Evolutionary conservation across 345 rosid species (phyloP).

Genomic region (Salix suchowensis): DNA sequence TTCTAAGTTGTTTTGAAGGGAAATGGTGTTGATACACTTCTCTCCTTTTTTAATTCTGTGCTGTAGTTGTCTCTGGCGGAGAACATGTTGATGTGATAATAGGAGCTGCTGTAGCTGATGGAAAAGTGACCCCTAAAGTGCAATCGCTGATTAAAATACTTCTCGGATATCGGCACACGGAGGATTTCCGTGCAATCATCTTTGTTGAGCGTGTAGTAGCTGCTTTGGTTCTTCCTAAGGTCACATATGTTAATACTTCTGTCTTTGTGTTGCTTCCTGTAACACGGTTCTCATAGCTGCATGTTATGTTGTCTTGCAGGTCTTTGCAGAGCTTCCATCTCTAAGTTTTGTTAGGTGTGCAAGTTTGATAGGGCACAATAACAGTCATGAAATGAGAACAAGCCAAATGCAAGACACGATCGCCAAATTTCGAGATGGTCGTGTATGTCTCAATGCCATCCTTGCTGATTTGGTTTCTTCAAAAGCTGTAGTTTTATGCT

Average conservation of each 20-base stretch:
- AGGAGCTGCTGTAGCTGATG: conserved; percentile 99
- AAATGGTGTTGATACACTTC: not conserved
- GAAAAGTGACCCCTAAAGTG: conserved; percentile 97
- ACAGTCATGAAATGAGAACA: conserved; percentile 93
- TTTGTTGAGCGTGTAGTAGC: conserved; percentile 97
- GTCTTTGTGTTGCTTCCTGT: not conserved
- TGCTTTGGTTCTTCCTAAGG: conserved; percentile 99
- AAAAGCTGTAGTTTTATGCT: not conserved
- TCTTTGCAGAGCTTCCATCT: conserved; percentile 89
- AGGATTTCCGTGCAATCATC: conserved; percentile 96
- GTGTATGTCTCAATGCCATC: conserved; percentile 47
- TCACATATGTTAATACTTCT: conserved; percentile 16
- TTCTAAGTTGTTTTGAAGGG: not conserved
- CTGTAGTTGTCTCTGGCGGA: conserved; percentile 87
- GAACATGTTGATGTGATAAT: conserved; percentile 91
- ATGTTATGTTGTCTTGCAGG: conserved; percentile 39
- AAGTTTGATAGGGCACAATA: conserved; percentile 94
- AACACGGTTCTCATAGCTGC: conserved; percentile 1
- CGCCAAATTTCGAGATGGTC: conserved; percentile 90
- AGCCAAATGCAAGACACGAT: conserved; percentile 94
- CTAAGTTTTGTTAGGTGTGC: conserved; percentile 78
- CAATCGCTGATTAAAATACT: conserved; percentile 84
- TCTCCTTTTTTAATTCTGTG: conserved; percentile 17
- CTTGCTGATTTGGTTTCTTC: not conserved
- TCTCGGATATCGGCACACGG: conserved; percentile 75